These are phyloP conservation scores for Volutella citrinella DNA, from an alignment of 2,329 filamentous ascomycete species.

Conservation along the genomic window DNA sequence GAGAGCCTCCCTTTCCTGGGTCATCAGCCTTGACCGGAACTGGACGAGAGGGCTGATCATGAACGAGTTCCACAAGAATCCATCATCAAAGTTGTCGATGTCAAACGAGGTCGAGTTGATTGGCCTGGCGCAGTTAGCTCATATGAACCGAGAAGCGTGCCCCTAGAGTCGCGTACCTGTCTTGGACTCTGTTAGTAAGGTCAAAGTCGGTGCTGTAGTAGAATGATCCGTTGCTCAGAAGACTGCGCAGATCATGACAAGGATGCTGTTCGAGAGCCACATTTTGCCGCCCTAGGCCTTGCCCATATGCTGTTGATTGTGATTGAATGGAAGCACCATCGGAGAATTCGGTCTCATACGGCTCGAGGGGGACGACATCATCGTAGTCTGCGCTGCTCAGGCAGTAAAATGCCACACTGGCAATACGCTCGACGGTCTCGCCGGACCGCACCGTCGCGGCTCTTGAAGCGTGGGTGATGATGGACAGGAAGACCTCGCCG, in stretches of 20 bases:
- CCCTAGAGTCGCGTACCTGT: constrained; percentile 59
- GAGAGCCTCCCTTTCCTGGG: constrained; percentile 72
- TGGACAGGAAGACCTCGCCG: constrained; percentile 84
- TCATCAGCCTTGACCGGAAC: constrained; percentile 78
- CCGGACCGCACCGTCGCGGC: constrained; percentile 82
- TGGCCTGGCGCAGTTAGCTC: constrained; percentile 46
- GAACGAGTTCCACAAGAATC: constrained; percentile 96
- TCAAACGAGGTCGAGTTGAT: constrained; percentile 78
- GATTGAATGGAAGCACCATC: constrained; percentile 48
- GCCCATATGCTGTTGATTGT: constrained; percentile 36
- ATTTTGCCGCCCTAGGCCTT: constrained; percentile 62
- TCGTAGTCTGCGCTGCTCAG: constrained; percentile 86
- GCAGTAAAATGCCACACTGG: constrained; percentile 88
- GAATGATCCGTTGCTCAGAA: constrained; percentile 89
- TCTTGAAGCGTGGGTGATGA: constrained; percentile 75
- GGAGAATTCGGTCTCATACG: constrained; percentile 46
- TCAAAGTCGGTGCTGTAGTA: constrained; percentile 99
- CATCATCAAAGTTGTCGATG: constrained; percentile 87
- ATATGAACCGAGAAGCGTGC: not conserved
- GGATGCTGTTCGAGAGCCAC: constrained; percentile 80
- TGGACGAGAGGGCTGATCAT: constrained; percentile 93
- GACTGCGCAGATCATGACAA: constrained; percentile 85
- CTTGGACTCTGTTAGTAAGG: constrained; percentile 86
- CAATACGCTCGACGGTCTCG: constrained; percentile 85
- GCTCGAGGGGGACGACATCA: constrained; percentile 60